Conservation (phyloP, 306 rosid species). For the Castanospermum australe region DNA sequence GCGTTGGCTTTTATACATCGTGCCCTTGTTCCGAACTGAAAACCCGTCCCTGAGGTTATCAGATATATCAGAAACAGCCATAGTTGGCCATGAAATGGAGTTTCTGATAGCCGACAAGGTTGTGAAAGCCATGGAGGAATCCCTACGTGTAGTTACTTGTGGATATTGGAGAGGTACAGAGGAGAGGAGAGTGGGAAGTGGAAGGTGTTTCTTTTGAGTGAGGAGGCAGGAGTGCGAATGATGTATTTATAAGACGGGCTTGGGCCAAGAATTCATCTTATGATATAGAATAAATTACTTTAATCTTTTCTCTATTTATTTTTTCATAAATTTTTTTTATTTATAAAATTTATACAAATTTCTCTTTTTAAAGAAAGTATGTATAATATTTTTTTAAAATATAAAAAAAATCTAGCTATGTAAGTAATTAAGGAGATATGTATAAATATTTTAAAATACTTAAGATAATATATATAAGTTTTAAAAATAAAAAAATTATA, state of each 20-base stretch:
- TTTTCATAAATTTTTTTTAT: no score
- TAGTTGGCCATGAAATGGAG: slow-evolving; percentile 27
- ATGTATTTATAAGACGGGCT: slow-evolving; percentile 33
- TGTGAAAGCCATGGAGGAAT: slow-evolving; percentile 49
- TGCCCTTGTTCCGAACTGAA: slow-evolving; percentile 22
- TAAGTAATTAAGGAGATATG: no score
- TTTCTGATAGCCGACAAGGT: slow-evolving; percentile 27
- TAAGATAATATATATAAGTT: no score
- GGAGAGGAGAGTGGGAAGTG: neutral
- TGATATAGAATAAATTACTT: no score
- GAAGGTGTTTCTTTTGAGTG: slow-evolving; percentile 10
- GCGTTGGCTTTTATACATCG: slow-evolving; percentile 5
- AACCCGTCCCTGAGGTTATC: neutral
- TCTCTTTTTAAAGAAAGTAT: no score
- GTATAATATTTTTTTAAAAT: no score
- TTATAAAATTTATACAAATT: no score
- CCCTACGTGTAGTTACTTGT: neutral
- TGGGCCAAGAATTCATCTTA: neutral
- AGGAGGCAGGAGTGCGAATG: slow-evolving; percentile 11
- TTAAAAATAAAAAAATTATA: no score
- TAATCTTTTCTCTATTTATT: no score
- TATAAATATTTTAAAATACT: no score
- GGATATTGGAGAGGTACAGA: neutral
- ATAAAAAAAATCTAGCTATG: no score
- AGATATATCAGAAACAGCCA: slow-evolving; percentile 20